Base-by-base conservation (phyloP, 495 filamentous ascomycete species). In the Penicillium dipodomyicola region DNA sequence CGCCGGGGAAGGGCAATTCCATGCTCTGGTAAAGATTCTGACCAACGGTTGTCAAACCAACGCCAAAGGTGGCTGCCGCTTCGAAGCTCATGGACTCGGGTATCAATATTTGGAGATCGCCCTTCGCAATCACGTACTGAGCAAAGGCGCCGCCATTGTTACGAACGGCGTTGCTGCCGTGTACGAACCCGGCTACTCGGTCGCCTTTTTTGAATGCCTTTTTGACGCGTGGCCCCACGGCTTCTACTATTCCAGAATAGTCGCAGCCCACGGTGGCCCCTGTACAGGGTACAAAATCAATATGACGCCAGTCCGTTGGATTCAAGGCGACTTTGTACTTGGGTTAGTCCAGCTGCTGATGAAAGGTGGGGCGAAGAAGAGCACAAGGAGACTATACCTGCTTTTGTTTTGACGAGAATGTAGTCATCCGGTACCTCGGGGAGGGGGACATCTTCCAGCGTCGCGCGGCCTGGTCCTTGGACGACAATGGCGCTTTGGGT, bases 221-320 rank as follows among this genome's bases (percentile, higher is more conserved):
- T 12, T 46, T 59, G 11, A 82, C 79, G 5, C 57, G 56, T 0
- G 73, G 60, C 12, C 82, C 82, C 27, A 85, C 69, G 20, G 73
- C 71, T 32, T 80, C 80, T 23, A 87, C 77, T 1, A 76, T 61
- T 41, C 84, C 84, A 7, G 80, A 69, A 66, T 77, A 84, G 57
- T 87, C 83, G 54, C 78, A 77, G 57, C 83, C 83, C 15, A 78
- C 68, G 25, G 78, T 74, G 29, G 68, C 57, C 10, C 71, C 74
- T 2, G 49, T 52, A 19, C 59, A 57, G 33, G 57, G 20, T 39
- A 58, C 49, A 12, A 40, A 50, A 47, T 79, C 74, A 19, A 82
- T 64, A 39, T 74, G 72, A 60, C 83, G 83, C 74, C 77, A 82
- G 64, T 82, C 82, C 8, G 77, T 81, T 29, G 81, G 80, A 52